Evolutionary conservation across 345 rosid genomes (phyloP).

Genomic region (Gossypium rotundifolium): DNA sequence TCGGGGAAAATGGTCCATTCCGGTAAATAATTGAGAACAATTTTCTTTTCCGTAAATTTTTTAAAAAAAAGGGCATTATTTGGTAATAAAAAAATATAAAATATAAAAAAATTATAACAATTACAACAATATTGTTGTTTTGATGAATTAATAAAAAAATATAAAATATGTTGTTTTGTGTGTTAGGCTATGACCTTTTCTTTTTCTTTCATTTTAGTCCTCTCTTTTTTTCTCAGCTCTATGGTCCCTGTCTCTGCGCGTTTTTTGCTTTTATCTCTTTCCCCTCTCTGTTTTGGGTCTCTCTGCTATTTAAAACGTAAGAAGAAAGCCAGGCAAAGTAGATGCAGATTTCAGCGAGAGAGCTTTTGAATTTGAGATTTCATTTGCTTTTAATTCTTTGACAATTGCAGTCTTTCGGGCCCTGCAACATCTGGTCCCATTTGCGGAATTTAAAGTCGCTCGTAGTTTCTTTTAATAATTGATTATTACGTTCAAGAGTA

Average conservation of each 20-base stretch:
- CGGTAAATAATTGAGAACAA: too few relatives aligned
- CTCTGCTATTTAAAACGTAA: background rate
- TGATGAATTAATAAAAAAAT: too few relatives aligned
- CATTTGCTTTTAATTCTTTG: background rate
- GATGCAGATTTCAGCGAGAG: too few relatives aligned
- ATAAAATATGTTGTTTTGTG: background rate
- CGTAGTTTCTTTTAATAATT: too few relatives aligned
- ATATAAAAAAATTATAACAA: too few relatives aligned
- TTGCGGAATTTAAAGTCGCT: constrained; percentile 49
- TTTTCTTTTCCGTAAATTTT: too few relatives aligned
- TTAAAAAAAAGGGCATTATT: too few relatives aligned
- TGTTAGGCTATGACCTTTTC: background rate
- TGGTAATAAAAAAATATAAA: too few relatives aligned
- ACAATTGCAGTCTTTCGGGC: constrained; percentile 53
- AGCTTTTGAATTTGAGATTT: background rate
- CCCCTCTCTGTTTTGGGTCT: background rate
- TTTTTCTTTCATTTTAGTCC: background rate
- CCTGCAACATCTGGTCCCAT: constrained; percentile 32
- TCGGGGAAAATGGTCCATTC: too few relatives aligned
- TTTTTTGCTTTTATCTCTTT: background rate
- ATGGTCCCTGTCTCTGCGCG: background rate
- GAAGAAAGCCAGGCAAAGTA: background rate
- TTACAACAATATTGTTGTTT: too few relatives aligned
- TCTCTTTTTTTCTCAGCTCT: background rate
- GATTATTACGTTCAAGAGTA: constrained; percentile 14